Evolutionary conservation across 306 rosid genomes (phyloP).

Genomic region (Astragalus glycyphyllos): DNA sequence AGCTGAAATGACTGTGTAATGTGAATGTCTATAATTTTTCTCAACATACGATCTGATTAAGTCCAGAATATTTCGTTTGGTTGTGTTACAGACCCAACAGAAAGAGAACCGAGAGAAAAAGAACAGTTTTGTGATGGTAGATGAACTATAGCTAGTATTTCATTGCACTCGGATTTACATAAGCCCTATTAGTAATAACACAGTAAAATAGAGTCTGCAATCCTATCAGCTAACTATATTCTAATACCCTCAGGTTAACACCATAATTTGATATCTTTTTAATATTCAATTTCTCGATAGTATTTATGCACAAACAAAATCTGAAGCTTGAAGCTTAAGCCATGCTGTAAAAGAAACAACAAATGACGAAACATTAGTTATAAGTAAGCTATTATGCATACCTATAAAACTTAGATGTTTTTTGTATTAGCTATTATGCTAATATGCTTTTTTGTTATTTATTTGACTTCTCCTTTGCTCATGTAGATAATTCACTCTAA

Average conservation of each 20-base stretch:
- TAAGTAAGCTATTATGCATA: neutral
- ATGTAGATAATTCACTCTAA: conserved; percentile 6
- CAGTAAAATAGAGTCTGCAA: too few relatives aligned
- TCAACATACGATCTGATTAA: neutral
- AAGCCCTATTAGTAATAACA: too few relatives aligned
- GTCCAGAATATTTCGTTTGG: conserved; percentile 8
- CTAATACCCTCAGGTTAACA: neutral
- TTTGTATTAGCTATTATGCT: conserved; percentile 16
- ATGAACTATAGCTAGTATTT: neutral
- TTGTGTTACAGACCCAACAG: conserved; percentile 11
- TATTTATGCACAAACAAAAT: conserved; percentile 1
- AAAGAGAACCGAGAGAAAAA: conserved; percentile 6
- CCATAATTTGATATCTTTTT: conserved; percentile 31
- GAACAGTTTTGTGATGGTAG: conserved; percentile 8
- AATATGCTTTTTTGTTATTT: conserved; percentile 25
- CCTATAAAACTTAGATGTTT: conserved; percentile 27
- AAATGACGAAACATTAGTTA: conserved; percentile 8
- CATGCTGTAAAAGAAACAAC: conserved; percentile 1
- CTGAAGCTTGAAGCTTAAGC: conserved; percentile 4
- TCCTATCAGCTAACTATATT: too few relatives aligned
- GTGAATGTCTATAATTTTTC: conserved; percentile 7
- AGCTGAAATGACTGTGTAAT: conserved; percentile 12
- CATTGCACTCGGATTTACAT: too few relatives aligned
- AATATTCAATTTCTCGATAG: neutral
- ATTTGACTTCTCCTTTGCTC: conserved; percentile 10